These are phyloP conservation scores for Linum lewisii DNA, from an alignment of 345 rosid genomes.

Conservation along the genomic window DNA sequence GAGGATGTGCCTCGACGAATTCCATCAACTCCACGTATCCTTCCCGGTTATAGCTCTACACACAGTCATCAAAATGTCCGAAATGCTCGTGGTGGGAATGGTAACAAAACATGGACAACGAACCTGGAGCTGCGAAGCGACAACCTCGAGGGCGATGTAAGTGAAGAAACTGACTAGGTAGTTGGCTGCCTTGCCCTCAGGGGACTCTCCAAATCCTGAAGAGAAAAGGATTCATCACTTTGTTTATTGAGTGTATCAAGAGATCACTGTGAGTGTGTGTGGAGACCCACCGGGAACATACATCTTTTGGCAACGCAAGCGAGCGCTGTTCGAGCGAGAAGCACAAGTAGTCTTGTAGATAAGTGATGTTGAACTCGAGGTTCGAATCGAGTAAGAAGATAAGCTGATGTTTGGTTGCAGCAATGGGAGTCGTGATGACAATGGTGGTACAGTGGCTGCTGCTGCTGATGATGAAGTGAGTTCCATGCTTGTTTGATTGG, in stretches of 20 bases:
- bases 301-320: neutral
- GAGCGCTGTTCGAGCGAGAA: neutral
- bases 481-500: too few relatives aligned
- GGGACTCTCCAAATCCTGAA: slow-evolving; percentile 3
- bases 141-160: neutral
- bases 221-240: neutral
- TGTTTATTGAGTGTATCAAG: neutral
- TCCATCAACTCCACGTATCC: slow-evolving; percentile 1
- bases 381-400: neutral
- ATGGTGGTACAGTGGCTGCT: neutral
- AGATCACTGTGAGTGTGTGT: neutral
- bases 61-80: neutral
- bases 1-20: neutral
- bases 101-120: neutral
- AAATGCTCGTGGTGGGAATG: neutral
- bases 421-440: neutral
- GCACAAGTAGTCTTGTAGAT: neutral
- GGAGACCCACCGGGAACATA: slow-evolving; percentile 4
- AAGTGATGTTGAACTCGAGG: neutral
- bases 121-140: neutral
- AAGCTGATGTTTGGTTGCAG: neutral
- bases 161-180: slow-evolving; percentile 4
- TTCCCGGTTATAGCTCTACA: slow-evolving; percentile 1
- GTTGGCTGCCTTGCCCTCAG: slow-evolving; percentile 1
- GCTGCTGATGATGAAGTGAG: neutral